Evolutionary conservation across 148 eudicot genomes (phyloP).

Genomic region (Drosera capensis): DNA sequence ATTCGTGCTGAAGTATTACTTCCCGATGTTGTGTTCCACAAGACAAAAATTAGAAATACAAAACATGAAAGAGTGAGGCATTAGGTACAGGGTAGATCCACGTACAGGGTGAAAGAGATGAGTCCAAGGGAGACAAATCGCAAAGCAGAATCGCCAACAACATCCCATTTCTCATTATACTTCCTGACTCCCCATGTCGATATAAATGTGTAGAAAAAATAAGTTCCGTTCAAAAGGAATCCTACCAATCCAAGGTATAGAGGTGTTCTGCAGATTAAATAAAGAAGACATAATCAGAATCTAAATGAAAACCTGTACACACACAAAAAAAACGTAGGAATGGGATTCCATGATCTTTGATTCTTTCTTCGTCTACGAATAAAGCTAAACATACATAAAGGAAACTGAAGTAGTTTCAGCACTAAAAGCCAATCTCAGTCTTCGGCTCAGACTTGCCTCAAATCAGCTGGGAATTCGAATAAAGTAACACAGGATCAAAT

Average conservation of each 20-base stretch:
- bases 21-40: too few relatives aligned
- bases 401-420: too few relatives aligned
- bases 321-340: too few relatives aligned
- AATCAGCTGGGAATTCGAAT: too few relatives aligned
- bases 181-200: constrained; percentile 43
- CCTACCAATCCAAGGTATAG: constrained; percentile 64
- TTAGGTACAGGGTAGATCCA: constrained; percentile 5
- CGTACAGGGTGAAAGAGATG: constrained; percentile 77
- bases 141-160: constrained; percentile 52
- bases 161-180: constrained; percentile 59
- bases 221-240: constrained; percentile 36
- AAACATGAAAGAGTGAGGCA: neutral
- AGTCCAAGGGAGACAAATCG: constrained; percentile 62
- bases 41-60: neutral
- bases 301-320: neutral
- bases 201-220: constrained; percentile 46
- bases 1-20: too few relatives aligned
- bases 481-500: too few relatives aligned
- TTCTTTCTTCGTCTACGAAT: neutral
- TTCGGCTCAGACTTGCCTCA: too few relatives aligned
- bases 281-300: neutral
- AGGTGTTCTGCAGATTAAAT: constrained; percentile 47
- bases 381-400: neutral
- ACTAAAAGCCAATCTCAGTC: too few relatives aligned
- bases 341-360: too few relatives aligned